phyloP scores from a whole-genome alignment of 768 basidiomycete species.

The button mushroom (Agaricus bisporus) region DNA sequence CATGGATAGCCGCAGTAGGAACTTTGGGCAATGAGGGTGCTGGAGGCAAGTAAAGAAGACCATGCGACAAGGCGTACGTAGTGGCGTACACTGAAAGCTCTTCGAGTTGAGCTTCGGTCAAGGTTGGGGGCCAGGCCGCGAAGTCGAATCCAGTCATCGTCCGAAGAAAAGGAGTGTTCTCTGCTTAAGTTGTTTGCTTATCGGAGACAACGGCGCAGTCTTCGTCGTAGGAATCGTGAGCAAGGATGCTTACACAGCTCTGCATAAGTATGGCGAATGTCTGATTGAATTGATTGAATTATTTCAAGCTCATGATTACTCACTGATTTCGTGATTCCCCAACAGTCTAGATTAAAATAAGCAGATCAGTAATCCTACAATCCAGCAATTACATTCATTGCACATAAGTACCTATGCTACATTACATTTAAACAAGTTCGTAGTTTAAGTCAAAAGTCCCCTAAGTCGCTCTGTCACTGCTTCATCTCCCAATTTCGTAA shows the following conservation, averaged over 20 bases:
- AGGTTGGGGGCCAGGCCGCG: slow-evolving; percentile 68
- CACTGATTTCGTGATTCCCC: slow-evolving; percentile 4
- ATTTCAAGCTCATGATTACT: slow-evolving; percentile 1
- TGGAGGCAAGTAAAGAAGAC: slow-evolving; percentile 75
- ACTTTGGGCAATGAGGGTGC: slow-evolving; percentile 37
- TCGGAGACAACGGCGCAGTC: no score
- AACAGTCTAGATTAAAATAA: neutral
- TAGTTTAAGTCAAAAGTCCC: neutral
- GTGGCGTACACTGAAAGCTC: slow-evolving; percentile 61
- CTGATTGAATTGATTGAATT: slow-evolving; percentile 4
- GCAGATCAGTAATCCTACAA: neutral
- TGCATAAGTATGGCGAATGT: slow-evolving; percentile 8
- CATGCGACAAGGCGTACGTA: slow-evolving; percentile 80
- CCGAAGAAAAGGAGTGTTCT: neutral
- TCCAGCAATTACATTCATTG: neutral
- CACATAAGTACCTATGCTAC: neutral
- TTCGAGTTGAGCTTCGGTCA: slow-evolving; percentile 53
- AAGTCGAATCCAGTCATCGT: slow-evolving; percentile 32
- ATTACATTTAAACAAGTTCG: neutral
- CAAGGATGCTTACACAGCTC: slow-evolving; percentile 4
- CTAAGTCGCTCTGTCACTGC: neutral
- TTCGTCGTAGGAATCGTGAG: neutral
- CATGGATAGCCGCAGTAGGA: slow-evolving; percentile 79
- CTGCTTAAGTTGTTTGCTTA: no score
- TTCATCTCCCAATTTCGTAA: slow-evolving; percentile 11